Evolutionary conservation across 2,329 filamentous ascomycete species (phyloP).

Genomic region (Aureobasidium pullulans): DNA sequence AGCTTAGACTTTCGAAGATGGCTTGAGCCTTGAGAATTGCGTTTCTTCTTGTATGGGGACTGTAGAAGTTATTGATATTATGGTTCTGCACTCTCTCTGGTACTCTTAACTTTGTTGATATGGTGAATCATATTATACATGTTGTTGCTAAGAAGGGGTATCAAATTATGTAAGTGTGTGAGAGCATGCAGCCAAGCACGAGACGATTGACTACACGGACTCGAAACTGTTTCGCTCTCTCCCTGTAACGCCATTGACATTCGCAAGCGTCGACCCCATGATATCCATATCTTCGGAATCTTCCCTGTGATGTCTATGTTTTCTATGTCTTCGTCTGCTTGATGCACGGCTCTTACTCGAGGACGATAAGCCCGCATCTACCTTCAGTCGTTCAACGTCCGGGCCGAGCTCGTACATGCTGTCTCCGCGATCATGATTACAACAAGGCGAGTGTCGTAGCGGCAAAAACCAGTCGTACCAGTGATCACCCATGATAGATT

Average conservation of each 20-base stretch:
- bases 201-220: neutral
- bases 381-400: slow-evolving; percentile 27
- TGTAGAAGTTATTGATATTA: neutral
- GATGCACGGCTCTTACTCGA: neutral
- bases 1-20: slow-evolving; percentile 27
- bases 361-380: slow-evolving; percentile 21
- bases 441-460: slow-evolving; percentile 65
- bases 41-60: neutral
- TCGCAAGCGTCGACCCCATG: slow-evolving; percentile 5
- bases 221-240: neutral
- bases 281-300: slow-evolving; percentile 5
- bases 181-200: neutral
- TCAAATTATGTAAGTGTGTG: neutral
- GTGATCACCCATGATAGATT: slow-evolving; percentile 67
- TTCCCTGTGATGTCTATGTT: neutral
- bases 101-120: too few species aligned
- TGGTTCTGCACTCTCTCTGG: neutral
- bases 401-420: slow-evolving; percentile 29
- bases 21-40: slow-evolving; percentile 15
- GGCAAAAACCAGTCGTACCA: slow-evolving; percentile 75
- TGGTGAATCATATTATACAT: neutral
- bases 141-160: neutral
- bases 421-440: slow-evolving; percentile 43
- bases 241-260: slow-evolving; percentile 5
- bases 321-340: neutral